Conservation (phyloP, 1,284 basidiomycete species). For the Boletus hoseneyae region DNA sequence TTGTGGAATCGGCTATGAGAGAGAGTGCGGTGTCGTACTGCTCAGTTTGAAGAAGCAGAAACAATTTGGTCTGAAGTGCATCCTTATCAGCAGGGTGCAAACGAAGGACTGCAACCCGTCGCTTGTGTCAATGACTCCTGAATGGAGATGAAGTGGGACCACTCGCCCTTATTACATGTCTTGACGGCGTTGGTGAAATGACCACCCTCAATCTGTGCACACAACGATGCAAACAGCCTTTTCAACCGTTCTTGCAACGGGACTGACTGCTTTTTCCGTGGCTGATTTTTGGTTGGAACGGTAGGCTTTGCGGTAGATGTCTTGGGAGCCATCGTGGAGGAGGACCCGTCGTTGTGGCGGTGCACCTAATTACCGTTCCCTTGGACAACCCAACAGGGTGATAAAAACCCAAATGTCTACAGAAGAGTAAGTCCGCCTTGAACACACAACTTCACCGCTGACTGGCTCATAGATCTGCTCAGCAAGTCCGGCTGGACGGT, state of each 20-base stretch:
- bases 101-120: constrained; percentile 54
- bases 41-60: constrained; percentile 81
- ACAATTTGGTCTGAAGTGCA: constrained; percentile 77
- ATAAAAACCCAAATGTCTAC: constrained; percentile 47
- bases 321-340: constrained; percentile 24
- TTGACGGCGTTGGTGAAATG: constrained; percentile 79
- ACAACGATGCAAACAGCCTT: constrained; percentile 72
- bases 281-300: constrained; percentile 11
- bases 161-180: constrained; percentile 85
- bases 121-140: constrained; percentile 22
- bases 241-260: constrained; percentile 60
- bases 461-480: constrained; percentile 26
- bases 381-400: constrained; percentile 3
- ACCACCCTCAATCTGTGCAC: constrained; percentile 81
- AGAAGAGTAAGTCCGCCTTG: constrained; percentile 42
- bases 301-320: constrained; percentile 8
- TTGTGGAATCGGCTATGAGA: constrained; percentile 40
- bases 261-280: constrained; percentile 57
- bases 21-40: constrained; percentile 61
- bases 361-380: constrained; percentile 22
- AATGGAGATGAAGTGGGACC: constrained; percentile 23
- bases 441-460: constrained; percentile 1
- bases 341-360: constrained; percentile 8
- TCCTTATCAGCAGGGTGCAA: constrained; percentile 66
- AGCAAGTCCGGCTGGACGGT: constrained; percentile 33